Percentiles rank a stretch among this genome's conserved stretches.
Conservation (phyloP, 2,329 filamentous ascomycete species). For the Lecanicillium sp. region DNA sequence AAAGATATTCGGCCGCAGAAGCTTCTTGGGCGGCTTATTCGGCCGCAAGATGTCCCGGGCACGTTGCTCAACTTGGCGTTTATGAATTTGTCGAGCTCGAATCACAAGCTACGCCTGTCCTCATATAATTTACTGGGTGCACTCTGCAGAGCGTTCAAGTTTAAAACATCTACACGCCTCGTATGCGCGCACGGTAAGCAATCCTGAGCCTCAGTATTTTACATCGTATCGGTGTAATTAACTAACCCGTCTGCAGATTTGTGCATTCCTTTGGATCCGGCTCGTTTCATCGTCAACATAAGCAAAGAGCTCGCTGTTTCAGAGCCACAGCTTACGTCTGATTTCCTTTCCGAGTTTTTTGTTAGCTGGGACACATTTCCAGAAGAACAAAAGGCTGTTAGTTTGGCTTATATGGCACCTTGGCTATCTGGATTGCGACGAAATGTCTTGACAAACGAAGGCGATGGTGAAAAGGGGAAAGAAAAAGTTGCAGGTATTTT, state of each 20-base stretch:
- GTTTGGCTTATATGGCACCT: slow-evolving; percentile 62
- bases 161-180: slow-evolving; percentile 52
- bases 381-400: slow-evolving; percentile 58
- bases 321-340: slow-evolving; percentile 59
- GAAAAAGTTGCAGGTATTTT: slow-evolving; percentile 59
- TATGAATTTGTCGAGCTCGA: slow-evolving; percentile 56
- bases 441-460: slow-evolving; percentile 49
- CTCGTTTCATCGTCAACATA: slow-evolving; percentile 57
- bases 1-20: slow-evolving; percentile 56
- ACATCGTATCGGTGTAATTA: too few species aligned
- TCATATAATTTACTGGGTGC: slow-evolving; percentile 63
- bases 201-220: too few species aligned
- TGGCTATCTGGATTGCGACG: slow-evolving; percentile 58
- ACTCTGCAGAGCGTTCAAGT: slow-evolving; percentile 61
- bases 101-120: slow-evolving; percentile 51
- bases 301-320: slow-evolving; percentile 55
- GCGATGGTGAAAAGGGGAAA: slow-evolving; percentile 57
- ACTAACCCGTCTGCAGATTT: slow-evolving; percentile 36
- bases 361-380: slow-evolving; percentile 65
- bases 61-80: slow-evolving; percentile 61
- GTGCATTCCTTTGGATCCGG: slow-evolving; percentile 54
- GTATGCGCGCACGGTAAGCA: slow-evolving; percentile 52
- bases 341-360: slow-evolving; percentile 68
- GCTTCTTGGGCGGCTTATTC: slow-evolving; percentile 56
- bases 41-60: slow-evolving; percentile 63